A percentile compares a stretch with the other conserved stretches of the same genome.
phyloP scores from a whole-genome alignment of 257 asterid species.

The Plantago major region DNA sequence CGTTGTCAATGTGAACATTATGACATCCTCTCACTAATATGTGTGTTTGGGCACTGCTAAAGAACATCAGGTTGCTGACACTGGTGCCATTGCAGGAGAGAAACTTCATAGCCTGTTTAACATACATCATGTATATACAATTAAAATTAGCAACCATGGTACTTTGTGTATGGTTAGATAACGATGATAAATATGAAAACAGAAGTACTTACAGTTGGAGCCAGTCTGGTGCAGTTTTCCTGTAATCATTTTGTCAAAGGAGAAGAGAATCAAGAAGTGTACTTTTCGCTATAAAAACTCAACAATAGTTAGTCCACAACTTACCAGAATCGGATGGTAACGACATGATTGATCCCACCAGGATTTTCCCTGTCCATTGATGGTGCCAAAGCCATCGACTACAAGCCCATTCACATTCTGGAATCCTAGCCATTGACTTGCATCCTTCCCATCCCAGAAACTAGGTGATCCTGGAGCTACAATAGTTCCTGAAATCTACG shows the following conservation, averaged over 20 bases:
- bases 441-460: conserved; percentile 39
- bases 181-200: background rate
- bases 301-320: background rate
- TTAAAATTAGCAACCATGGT: background rate
- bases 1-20: conserved; percentile 32
- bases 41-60: conserved; percentile 67
- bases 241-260: conserved; percentile 22
- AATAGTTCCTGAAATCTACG: conserved; percentile 51
- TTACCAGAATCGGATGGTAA: conserved; percentile 48
- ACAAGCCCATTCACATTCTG: conserved; percentile 35
- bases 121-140: background rate
- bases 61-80: conserved; percentile 32
- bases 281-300: background rate
- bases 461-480: conserved; percentile 54
- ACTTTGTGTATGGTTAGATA: no score
- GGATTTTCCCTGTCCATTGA: conserved; percentile 49
- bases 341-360: conserved; percentile 89
- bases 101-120: conserved; percentile 53
- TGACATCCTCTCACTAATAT: conserved; percentile 34
- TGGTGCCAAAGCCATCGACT: conserved; percentile 48
- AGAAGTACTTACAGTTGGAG: conserved; percentile 73
- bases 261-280: background rate
- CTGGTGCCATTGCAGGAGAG: conserved; percentile 45
- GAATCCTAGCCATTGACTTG: conserved; percentile 57
- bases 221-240: conserved; percentile 62